Conservation (phyloP, 1,284 basidiomycete genomes). For the Ceratobasidium sp. region DNA sequence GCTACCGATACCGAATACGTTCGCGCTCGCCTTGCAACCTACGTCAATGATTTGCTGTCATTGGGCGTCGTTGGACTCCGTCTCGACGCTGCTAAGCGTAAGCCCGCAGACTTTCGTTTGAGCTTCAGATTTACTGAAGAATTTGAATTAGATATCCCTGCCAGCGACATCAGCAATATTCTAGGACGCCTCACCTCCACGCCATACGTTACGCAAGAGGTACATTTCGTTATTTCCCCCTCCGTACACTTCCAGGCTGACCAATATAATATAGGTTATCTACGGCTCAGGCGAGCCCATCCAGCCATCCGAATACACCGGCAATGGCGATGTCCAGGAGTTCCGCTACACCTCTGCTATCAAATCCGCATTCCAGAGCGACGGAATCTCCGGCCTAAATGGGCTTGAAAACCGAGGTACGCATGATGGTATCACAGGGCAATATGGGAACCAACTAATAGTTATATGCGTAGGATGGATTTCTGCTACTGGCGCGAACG, state of each 20-base stretch:
- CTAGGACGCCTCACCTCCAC: constrained; percentile 41
- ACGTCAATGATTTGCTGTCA: constrained; percentile 72
- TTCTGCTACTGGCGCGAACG: constrained; percentile 67
- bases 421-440: neutral
- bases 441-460: neutral
- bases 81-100: constrained; percentile 77
- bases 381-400: constrained; percentile 65
- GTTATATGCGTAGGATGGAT: constrained; percentile 68
- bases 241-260: neutral
- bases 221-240: constrained; percentile 1
- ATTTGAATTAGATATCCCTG: constrained; percentile 46
- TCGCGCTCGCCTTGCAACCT: constrained; percentile 65
- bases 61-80: constrained; percentile 75
- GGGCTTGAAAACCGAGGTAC: constrained; percentile 18
- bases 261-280: constrained; percentile 44
- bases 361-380: constrained; percentile 65
- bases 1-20: constrained; percentile 75
- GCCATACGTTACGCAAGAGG: constrained; percentile 48
- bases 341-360: constrained; percentile 73
- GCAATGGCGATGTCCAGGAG: constrained; percentile 49
- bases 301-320: constrained; percentile 45
- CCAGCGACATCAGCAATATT: constrained; percentile 47
- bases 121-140: neutral
- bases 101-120: constrained; percentile 16
- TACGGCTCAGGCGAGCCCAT: constrained; percentile 47